Conservation (phyloP, 345 rosid genomes). For the Eucalyptus lansdowneana region DNA sequence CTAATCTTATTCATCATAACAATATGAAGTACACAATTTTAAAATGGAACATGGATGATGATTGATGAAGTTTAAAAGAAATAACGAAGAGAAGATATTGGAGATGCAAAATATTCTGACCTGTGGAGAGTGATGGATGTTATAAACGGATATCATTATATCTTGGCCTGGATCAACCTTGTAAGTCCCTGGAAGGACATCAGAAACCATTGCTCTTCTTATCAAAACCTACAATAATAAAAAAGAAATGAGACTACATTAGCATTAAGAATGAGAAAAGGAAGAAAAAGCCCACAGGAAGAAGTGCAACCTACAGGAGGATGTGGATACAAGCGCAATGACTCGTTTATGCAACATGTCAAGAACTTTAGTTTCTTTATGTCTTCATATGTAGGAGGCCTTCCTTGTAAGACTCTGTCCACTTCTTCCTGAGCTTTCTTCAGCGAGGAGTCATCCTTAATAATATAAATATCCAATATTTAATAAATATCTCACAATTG, state of each 20-base stretch:
- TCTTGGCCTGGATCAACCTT: conserved; percentile 89
- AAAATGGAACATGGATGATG: neutral
- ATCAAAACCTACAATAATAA: conserved; percentile 47
- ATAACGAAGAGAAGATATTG: neutral
- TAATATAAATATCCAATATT: neutral
- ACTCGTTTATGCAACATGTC: conserved; percentile 82
- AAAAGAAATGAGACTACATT: neutral
- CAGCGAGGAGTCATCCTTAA: conserved; percentile 46
- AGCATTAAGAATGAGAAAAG: neutral
- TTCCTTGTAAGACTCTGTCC: conserved; percentile 68
- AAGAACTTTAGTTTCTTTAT: conserved; percentile 70
- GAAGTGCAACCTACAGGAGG: conserved; percentile 71
- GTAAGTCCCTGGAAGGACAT: conserved; percentile 82
- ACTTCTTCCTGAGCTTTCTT: conserved; percentile 83
- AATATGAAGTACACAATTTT: neutral
- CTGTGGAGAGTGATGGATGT: conserved; percentile 81
- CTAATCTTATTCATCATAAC: neutral
- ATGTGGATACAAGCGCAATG: conserved; percentile 90
- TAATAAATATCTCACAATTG: neutral
- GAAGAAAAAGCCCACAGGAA: neutral
- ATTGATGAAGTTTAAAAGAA: neutral
- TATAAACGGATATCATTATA: conserved; percentile 91
- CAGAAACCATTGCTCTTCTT: conserved; percentile 83
- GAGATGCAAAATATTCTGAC: conserved; percentile 14
- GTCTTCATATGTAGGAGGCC: conserved; percentile 62